Evolutionary conservation across 345 rosid genomes (phyloP).

Genomic region (Salix exigua): DNA sequence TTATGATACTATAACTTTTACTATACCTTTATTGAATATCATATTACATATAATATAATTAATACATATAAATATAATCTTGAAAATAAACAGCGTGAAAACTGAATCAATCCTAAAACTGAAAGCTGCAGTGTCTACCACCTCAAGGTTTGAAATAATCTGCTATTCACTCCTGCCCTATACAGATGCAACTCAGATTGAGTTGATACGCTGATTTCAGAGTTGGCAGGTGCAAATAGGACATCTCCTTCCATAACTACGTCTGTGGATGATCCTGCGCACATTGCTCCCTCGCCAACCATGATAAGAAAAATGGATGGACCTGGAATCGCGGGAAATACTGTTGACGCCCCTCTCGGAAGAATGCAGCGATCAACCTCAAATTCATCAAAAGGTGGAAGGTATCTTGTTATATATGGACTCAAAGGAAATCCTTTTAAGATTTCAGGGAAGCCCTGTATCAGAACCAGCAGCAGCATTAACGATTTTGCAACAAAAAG

Average conservation of each 20-base stretch:
- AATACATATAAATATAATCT: background rate
- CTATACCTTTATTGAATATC: background rate
- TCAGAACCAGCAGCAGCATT: conserved; percentile 7
- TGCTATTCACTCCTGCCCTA: conserved; percentile 79
- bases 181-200: conserved; percentile 59
- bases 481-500: background rate
- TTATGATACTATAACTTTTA: background rate
- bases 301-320: conserved; percentile 74
- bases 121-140: conserved; percentile 5
- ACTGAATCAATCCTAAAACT: background rate
- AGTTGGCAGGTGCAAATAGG: conserved; percentile 69
- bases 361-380: conserved; percentile 78
- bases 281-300: conserved; percentile 60
- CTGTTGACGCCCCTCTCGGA: conserved; percentile 52
- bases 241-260: conserved; percentile 63
- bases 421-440: conserved; percentile 62
- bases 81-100: background rate
- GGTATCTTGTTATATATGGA: conserved; percentile 70
- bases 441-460: conserved; percentile 88
- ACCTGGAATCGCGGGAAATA: conserved; percentile 69
- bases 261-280: conserved; percentile 33
- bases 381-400: conserved; percentile 90
- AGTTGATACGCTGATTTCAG: conserved; percentile 47
- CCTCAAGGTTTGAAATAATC: conserved; percentile 43
- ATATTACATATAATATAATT: background rate